Evolutionary conservation across 805 yeast species (phyloP).

Genomic region (Kurtzmaniella cleridarum): DNA sequence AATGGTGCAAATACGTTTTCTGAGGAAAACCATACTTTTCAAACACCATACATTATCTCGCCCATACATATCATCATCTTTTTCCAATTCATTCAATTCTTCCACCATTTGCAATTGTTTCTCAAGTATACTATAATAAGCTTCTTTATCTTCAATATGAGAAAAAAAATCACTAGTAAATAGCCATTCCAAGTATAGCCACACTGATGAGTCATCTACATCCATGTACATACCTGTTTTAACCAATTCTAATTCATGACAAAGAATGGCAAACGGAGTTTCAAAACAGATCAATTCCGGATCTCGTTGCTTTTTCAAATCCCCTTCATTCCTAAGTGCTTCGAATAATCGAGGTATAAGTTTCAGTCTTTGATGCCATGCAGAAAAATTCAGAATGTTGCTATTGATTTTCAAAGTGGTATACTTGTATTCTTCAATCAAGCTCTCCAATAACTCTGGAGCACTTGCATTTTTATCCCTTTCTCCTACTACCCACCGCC

Average conservation of each 20-base stretch:
- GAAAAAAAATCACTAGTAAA: conserved; percentile 39
- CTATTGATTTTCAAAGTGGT: conserved; percentile 74
- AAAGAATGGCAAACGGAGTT: conserved; percentile 32
- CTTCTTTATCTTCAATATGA: conserved; percentile 12
- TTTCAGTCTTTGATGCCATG: conserved; percentile 87
- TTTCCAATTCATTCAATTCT: conserved; percentile 69
- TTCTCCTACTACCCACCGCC: conserved; percentile 57
- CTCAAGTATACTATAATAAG: conserved; percentile 35
- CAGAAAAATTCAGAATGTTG: conserved; percentile 89
- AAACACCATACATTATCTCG: conserved; percentile 72
- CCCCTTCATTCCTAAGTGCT: conserved; percentile 1
- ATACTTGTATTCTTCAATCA: conserved; percentile 59
- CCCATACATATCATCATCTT: conserved; percentile 49
- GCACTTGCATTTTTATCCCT: background rate
- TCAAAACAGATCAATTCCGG: conserved; percentile 19
- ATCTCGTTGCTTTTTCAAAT: conserved; percentile 2
- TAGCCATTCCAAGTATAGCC: conserved; percentile 88
- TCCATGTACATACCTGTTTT: conserved; percentile 88
- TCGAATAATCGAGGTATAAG: conserved; percentile 51
- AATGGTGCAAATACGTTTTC: conserved; percentile 28
- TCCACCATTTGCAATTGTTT: conserved; percentile 44
- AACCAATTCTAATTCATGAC: conserved; percentile 59
- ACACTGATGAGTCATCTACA: conserved; percentile 88
- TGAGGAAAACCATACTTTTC: conserved; percentile 49
- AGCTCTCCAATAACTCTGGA: conserved; percentile 17